Evolutionary conservation across 1,284 basidiomycete species (phyloP).

Genomic region (Stygiomarasmius scandens): DNA sequence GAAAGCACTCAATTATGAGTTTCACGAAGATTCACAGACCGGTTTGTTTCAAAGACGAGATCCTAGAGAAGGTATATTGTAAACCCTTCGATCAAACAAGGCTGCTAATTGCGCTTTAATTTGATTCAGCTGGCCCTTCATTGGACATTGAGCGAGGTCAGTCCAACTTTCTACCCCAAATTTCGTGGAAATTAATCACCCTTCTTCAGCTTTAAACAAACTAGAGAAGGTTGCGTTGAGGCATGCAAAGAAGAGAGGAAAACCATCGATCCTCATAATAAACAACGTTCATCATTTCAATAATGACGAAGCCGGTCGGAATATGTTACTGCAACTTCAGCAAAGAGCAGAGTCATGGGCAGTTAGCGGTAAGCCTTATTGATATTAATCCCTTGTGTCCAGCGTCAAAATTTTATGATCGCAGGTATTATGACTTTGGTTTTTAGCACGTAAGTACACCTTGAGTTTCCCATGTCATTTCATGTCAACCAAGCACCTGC

Average conservation of each 20-base stretch:
- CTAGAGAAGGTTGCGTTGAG: conserved; percentile 84
- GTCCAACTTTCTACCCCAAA: neutral
- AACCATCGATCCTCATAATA: conserved; percentile 77
- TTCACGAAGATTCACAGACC: conserved; percentile 79
- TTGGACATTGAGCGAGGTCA: conserved; percentile 82
- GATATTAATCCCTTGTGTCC: neutral
- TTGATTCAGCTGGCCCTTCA: conserved; percentile 64
- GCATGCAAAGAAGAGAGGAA: conserved; percentile 54
- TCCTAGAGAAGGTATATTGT: conserved; percentile 67
- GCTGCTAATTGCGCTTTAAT: neutral
- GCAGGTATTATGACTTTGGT: conserved; percentile 78
- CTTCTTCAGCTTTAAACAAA: conserved; percentile 69
- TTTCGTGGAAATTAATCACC: neutral
- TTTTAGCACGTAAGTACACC: conserved; percentile 66
- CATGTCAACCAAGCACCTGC: conserved; percentile 5
- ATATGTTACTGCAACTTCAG: conserved; percentile 81
- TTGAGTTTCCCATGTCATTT: conserved; percentile 12
- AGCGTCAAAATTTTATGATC: conserved; percentile 1
- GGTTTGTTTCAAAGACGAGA: conserved; percentile 81
- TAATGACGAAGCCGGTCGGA: conserved; percentile 77
- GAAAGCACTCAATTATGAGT: conserved; percentile 80
- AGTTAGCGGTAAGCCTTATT: conserved; percentile 60
- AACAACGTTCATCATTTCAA: conserved; percentile 82
- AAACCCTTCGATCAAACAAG: neutral
- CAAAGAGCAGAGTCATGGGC: conserved; percentile 86